Conservation (phyloP, 805 yeast genomes). For the Candida boidinii region DNA sequence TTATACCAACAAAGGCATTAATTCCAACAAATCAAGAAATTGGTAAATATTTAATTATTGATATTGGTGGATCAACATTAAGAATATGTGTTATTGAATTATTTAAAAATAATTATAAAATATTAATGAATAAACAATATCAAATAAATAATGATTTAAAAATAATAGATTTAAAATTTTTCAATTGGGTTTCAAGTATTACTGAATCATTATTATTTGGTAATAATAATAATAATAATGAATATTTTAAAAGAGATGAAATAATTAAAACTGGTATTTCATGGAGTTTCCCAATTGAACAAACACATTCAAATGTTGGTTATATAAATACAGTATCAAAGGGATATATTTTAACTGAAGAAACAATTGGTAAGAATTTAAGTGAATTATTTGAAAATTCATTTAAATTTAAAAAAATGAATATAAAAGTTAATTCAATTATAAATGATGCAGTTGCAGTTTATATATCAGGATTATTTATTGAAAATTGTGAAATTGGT, state of each 20-base stretch:
- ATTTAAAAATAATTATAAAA: slow-evolving; percentile 1
- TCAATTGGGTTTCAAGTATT: slow-evolving; percentile 31
- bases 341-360: slow-evolving; percentile 42
- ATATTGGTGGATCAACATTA: slow-evolving; percentile 50
- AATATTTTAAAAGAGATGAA: slow-evolving; percentile 4
- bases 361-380: slow-evolving; percentile 32
- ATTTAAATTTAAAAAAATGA: slow-evolving; percentile 19
- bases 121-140: slow-evolving; percentile 25
- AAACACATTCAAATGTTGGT: slow-evolving; percentile 33
- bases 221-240: neutral
- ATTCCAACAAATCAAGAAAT: slow-evolving; percentile 10
- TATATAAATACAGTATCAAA: slow-evolving; percentile 49
- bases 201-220: slow-evolving; percentile 16
- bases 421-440: slow-evolving; percentile 33
- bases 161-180: slow-evolving; percentile 31
- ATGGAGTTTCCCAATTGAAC: slow-evolving; percentile 49
- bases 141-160: slow-evolving; percentile 29
- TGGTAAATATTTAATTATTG: slow-evolving; percentile 33
- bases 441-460: slow-evolving; percentile 62
- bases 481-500: slow-evolving; percentile 33
- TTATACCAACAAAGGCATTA: slow-evolving; percentile 3
- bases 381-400: slow-evolving; percentile 30
- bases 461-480: slow-evolving; percentile 39
- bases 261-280: slow-evolving; percentile 36
- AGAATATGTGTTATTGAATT: slow-evolving; percentile 25